Conservation (phyloP, 1,284 basidiomycete species). For the Microbotryum intermedium region DNA sequence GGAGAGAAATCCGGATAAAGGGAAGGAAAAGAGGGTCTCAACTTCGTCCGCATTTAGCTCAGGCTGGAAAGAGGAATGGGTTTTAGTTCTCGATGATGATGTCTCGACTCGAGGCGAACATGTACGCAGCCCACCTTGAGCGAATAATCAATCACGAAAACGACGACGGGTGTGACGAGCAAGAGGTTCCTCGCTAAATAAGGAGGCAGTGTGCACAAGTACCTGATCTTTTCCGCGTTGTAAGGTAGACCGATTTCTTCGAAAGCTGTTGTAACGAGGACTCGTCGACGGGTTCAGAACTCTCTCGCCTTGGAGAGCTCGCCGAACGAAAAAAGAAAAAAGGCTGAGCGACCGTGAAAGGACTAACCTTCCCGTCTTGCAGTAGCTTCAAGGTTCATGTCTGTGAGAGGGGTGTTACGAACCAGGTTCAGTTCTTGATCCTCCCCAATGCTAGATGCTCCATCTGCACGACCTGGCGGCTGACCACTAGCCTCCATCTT, state of each 20-base stretch:
- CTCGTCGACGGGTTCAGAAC: too few species aligned
- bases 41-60: conserved; percentile 30
- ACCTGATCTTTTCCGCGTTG: conserved; percentile 23
- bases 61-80: conserved; percentile 5
- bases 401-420: neutral
- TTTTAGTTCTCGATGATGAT: neutral
- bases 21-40: conserved; percentile 30
- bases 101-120: neutral
- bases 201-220: conserved; percentile 29
- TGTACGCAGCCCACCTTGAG: conserved; percentile 4
- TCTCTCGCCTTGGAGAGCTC: too few species aligned
- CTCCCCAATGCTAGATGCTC: too few species aligned
- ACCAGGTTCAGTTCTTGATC: too few species aligned
- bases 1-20: conserved; percentile 28
- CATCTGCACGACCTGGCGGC: neutral
- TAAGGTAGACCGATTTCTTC: conserved; percentile 33
- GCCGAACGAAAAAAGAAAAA: neutral
- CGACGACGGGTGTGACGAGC: conserved; percentile 31
- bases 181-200: conserved; percentile 29
- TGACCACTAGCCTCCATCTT: conserved; percentile 29
- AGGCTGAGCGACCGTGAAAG: too few species aligned
- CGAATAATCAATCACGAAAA: conserved; percentile 23
- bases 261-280: conserved; percentile 24
- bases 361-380: conserved; percentile 30
- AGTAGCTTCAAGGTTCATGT: conserved; percentile 30